A percentile compares a stretch with the other conserved stretches of the same genome.
Evolutionary conservation across 225 moss, liverwort and hornwort genomes (phyloP).

Genomic region (Thuidium tamariscinum): DNA sequence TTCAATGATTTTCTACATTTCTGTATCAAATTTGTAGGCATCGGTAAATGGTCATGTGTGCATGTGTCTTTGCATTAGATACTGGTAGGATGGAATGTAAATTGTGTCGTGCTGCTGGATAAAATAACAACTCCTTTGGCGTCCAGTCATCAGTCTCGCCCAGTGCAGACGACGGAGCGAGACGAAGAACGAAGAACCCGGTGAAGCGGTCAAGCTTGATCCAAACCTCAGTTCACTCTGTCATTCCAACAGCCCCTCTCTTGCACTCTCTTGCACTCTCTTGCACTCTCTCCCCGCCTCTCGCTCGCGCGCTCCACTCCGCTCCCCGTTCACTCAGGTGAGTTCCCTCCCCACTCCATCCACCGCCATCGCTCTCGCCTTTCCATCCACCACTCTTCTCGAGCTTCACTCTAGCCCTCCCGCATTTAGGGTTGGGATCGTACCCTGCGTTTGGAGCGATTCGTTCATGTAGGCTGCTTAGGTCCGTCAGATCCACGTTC

Average conservation of each 20-base stretch:
- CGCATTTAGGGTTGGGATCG: neutral
- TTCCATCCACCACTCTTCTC: no score
- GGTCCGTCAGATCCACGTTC: neutral
- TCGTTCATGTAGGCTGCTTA: neutral
- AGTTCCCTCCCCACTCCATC: neutral
- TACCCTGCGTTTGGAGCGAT: neutral
- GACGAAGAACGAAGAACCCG: neutral
- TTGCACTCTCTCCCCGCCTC: no score
- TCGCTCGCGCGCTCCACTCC: neutral
- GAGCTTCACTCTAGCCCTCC: neutral
- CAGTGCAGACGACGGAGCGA: neutral
- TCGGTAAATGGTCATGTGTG: neutral
- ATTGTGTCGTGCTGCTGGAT: neutral
- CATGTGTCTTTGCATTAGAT: neutral
- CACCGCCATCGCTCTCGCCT: neutral
- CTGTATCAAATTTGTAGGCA: neutral
- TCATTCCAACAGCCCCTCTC: neutral
- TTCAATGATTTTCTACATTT: neutral
- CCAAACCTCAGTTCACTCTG: neutral
- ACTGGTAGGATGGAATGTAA: neutral
- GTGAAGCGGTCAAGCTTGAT: constrained; percentile 9
- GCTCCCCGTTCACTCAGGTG: neutral
- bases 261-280: no score
- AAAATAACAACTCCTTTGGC: neutral
- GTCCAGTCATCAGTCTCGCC: neutral